These are phyloP conservation scores for Emergomyces orientalis DNA, from an alignment of 2,329 filamentous ascomycete genomes.

Conservation along the genomic window DNA sequence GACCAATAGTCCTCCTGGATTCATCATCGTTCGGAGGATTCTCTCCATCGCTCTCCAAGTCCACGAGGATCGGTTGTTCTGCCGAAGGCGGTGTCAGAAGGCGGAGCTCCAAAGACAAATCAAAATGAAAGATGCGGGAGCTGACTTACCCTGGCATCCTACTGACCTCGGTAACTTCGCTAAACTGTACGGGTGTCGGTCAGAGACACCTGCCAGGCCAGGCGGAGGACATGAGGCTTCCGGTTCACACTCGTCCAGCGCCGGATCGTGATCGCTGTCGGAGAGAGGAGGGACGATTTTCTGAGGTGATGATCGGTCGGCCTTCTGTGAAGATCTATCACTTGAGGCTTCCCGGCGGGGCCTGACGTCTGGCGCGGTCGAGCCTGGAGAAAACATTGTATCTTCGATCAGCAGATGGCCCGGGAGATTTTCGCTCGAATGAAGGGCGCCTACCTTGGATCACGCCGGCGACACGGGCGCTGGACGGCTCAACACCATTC, in stretches of 20 bases:
- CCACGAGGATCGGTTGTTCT: constrained; percentile 6
- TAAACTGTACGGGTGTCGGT: constrained; percentile 1
- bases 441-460: constrained; percentile 3
- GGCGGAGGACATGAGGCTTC: neutral
- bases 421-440: constrained; percentile 1
- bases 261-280: neutral
- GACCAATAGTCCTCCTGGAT: neutral
- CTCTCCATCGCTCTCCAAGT: constrained; percentile 4
- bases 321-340: constrained; percentile 1
- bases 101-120: constrained; percentile 1
- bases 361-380: constrained; percentile 2
- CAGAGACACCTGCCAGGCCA: neutral
- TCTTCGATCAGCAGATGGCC: neutral
- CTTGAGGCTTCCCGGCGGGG: neutral
- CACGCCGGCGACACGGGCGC: neutral
- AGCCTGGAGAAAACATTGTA: constrained; percentile 3
- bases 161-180: neutral
- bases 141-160: neutral
- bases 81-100: constrained; percentile 1
- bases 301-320: constrained; percentile 4
- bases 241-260: constrained; percentile 1
- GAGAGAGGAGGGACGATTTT: neutral
- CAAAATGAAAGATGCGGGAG: neutral
- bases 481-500: neutral
- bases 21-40: neutral